phyloP scores from a whole-genome alignment of 2,329 filamentous ascomycete genomes.

The Penicillium expansum region DNA sequence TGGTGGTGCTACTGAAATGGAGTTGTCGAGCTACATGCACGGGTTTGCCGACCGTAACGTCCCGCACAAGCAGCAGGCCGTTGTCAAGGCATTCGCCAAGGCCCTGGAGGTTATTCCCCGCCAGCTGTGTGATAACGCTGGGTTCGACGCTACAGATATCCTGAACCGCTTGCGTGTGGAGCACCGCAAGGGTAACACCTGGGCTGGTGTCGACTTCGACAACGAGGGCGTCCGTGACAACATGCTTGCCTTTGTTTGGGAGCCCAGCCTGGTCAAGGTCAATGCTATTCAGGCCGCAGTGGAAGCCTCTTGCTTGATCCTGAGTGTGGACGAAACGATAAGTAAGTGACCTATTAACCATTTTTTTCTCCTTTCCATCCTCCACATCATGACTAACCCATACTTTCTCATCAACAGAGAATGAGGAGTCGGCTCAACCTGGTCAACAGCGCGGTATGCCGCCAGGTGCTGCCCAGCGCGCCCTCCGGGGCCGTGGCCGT shows the following conservation, averaged over 20 bases:
- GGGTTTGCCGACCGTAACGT: conserved; percentile 89
- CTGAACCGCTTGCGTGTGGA: conserved; percentile 94
- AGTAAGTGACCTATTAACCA: conserved; percentile 49
- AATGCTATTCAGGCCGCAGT: conserved; percentile 96
- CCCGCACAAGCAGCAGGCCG: conserved; percentile 89
- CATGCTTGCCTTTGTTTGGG: conserved; percentile 95
- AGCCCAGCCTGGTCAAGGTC: conserved; percentile 91
- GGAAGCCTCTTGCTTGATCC: conserved; percentile 90
- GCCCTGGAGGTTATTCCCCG: conserved; percentile 94
- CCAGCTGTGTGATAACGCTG: conserved; percentile 97
- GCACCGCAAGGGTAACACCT: conserved; percentile 87
- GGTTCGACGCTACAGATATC: conserved; percentile 97
- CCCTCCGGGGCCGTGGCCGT: conserved; percentile 77
- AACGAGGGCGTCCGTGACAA: conserved; percentile 92
- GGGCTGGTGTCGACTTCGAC: conserved; percentile 94
- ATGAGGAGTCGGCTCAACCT: conserved; percentile 85
- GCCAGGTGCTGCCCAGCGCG: conserved; percentile 82
- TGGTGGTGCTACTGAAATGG: conserved; percentile 94
- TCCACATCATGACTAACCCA: conserved; percentile 17
- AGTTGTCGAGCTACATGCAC: conserved; percentile 90
- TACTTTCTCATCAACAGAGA: conserved; percentile 50
- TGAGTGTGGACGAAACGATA: conserved; percentile 97
- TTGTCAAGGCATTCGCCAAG: conserved; percentile 98
- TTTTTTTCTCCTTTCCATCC: neutral
- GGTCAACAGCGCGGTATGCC: conserved; percentile 74